phyloP scores from a whole-genome alignment of 164 flowering plant genomes.

The Stephania yunnanensis region DNA sequence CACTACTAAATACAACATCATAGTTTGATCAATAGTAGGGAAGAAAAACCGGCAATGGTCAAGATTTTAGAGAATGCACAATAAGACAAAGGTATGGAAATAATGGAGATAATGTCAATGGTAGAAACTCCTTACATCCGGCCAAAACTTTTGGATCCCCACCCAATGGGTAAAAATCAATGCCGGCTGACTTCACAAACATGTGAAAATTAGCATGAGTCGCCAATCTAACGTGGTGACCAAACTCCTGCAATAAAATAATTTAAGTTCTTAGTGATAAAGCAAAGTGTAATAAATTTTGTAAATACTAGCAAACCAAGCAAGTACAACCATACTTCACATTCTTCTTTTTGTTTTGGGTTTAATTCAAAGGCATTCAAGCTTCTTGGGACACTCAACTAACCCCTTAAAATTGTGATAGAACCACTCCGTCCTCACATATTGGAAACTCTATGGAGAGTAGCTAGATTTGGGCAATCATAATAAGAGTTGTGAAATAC shows the following conservation, averaged over 20 bases:
- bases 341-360: not conserved
- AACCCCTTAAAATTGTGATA: too few relatives aligned
- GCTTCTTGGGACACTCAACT: too few relatives aligned
- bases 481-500: too few relatives aligned
- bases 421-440: too few relatives aligned
- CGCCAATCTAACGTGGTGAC: constrained; percentile 92
- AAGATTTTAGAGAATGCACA: too few relatives aligned
- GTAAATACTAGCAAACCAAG: not conserved
- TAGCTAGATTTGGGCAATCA: too few relatives aligned
- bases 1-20: not conserved
- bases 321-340: not conserved
- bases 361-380: too few relatives aligned
- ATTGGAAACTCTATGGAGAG: too few relatives aligned
- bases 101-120: not conserved
- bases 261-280: not conserved
- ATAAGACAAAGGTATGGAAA: not conserved
- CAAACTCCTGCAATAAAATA: constrained; percentile 63
- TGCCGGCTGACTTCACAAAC: constrained; percentile 82
- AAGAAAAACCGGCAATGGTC: not conserved
- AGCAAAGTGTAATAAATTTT: not conserved
- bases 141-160: constrained; percentile 96
- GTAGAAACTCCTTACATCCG: constrained; percentile 71
- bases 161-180: constrained; percentile 84
- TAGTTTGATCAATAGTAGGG: not conserved
- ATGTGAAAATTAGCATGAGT: constrained; percentile 71